phyloP scores from a whole-genome alignment of 495 filamentous ascomycete species.

The Astrothelium macrocarpum region DNA sequence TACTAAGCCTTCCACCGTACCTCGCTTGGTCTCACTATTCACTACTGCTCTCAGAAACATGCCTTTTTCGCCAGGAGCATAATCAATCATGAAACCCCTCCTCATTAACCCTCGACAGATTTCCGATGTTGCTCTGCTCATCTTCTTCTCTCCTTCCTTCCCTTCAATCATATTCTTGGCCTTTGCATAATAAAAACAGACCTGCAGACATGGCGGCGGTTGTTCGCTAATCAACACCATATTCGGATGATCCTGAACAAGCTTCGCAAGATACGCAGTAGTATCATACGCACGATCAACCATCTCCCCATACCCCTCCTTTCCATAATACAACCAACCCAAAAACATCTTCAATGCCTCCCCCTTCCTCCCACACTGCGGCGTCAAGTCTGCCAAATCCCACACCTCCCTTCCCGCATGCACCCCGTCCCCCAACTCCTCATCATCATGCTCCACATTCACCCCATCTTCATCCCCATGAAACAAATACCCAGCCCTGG shows the following conservation, averaged over 20 bases:
- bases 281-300: slow-evolving; percentile 60
- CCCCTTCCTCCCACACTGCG: slow-evolving; percentile 81
- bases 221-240: slow-evolving; percentile 64
- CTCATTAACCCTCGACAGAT: slow-evolving; percentile 56
- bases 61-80: slow-evolving; percentile 68
- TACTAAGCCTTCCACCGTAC: slow-evolving; percentile 69
- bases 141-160: slow-evolving; percentile 47
- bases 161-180: slow-evolving; percentile 38
- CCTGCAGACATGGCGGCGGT: slow-evolving; percentile 82
- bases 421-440: slow-evolving; percentile 18
- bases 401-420: slow-evolving; percentile 47
- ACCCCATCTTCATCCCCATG: slow-evolving; percentile 13
- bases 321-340: slow-evolving; percentile 81
- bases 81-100: slow-evolving; percentile 90
- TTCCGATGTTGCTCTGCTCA: slow-evolving; percentile 53
- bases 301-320: slow-evolving; percentile 39
- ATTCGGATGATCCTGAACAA: slow-evolving; percentile 44
- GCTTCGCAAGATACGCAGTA: slow-evolving; percentile 53
- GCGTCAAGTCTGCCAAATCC: slow-evolving; percentile 88
- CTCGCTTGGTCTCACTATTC: slow-evolving; percentile 59
- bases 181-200: slow-evolving; percentile 82
- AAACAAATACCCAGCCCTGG: slow-evolving; percentile 65
- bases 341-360: slow-evolving; percentile 83
- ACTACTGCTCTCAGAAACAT: slow-evolving; percentile 86
- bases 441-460: slow-evolving; percentile 19